Percentiles rank a stretch among this genome's conserved stretches.
phyloP scores from a whole-genome alignment of 257 asterid genomes.

The Solanum pennellii region DNA sequence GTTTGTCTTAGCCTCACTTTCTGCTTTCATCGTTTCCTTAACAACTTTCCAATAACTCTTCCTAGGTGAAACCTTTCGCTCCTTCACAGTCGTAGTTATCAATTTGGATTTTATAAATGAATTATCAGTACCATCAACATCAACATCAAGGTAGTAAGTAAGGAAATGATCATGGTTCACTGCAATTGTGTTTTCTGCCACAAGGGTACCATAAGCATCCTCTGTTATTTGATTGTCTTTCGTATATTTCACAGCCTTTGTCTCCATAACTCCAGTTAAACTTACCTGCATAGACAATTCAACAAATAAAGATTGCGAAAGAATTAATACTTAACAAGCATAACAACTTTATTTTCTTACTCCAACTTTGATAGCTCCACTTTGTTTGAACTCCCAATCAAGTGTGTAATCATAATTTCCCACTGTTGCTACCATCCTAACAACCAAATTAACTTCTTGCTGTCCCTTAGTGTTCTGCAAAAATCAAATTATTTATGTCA shows the following conservation, averaged over 20 bases:
- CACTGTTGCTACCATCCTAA: slow-evolving; percentile 63
- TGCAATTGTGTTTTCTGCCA: slow-evolving; percentile 45
- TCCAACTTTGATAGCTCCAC: slow-evolving; percentile 54
- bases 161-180: slow-evolving; percentile 58
- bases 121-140: slow-evolving; percentile 44
- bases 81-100: slow-evolving; percentile 9
- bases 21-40: slow-evolving; percentile 36
- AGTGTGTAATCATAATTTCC: slow-evolving; percentile 69
- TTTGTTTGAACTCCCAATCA: slow-evolving; percentile 80
- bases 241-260: slow-evolving; percentile 36
- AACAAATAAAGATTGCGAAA: background rate
- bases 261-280: slow-evolving; percentile 41
- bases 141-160: slow-evolving; percentile 59
- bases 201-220: slow-evolving; percentile 34
- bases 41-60: slow-evolving; percentile 53
- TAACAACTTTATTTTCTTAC: slow-evolving; percentile 21
- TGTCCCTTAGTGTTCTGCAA: slow-evolving; percentile 46
- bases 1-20: slow-evolving; percentile 26
- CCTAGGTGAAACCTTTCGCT: slow-evolving; percentile 28
- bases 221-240: slow-evolving; percentile 6
- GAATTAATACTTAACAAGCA: background rate
- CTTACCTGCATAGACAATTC: slow-evolving; percentile 27
- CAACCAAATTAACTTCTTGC: slow-evolving; percentile 44
- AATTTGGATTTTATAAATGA: slow-evolving; percentile 39
- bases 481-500: background rate